Percentiles rank a stretch among this genome's conserved stretches.
These are phyloP conservation scores for Bonia amplexicaulis DNA, from an alignment of 176 grass and related monocot species.

Conservation along the genomic window DNA sequence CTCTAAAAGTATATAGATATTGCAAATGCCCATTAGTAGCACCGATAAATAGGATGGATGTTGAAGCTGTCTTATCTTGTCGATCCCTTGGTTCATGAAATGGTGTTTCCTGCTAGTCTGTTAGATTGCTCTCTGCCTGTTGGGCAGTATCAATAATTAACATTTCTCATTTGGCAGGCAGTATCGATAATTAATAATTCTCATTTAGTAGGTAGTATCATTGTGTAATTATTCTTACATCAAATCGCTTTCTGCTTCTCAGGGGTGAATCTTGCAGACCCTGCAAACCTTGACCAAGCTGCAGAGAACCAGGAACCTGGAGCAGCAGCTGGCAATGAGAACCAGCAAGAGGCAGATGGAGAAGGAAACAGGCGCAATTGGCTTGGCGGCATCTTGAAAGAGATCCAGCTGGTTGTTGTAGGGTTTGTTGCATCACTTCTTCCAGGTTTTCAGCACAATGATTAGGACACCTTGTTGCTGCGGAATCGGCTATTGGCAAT, in stretches of 20 bases:
- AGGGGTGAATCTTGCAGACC: conserved; percentile 52
- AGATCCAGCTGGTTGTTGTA: conserved; percentile 77
- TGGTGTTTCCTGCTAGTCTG: neutral
- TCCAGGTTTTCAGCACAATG: conserved; percentile 76
- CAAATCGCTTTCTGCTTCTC: neutral
- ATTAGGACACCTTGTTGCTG: conserved; percentile 31
- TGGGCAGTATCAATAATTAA: neutral
- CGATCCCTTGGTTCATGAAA: conserved; percentile 10
- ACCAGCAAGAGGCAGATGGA: conserved; percentile 35
- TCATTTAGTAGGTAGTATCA: neutral
- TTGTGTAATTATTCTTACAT: neutral
- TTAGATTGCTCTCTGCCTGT: neutral
- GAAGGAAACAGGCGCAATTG: conserved; percentile 50
- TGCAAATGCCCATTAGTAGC: neutral
- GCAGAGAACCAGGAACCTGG: conserved; percentile 59
- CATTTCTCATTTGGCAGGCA: neutral
- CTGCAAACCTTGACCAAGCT: conserved; percentile 46
- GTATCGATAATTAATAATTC: neutral
- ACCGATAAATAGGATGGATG: neutral
- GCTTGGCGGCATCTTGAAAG: conserved; percentile 63
- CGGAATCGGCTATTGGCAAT: neutral
- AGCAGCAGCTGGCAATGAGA: conserved; percentile 50
- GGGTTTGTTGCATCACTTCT: conserved; percentile 89
- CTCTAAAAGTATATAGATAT: neutral
- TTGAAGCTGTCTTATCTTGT: neutral